A percentile compares a stretch with the other conserved stretches of the same genome.
phyloP scores from a whole-genome alignment of 139 green algal genomes.

The Klebsormidium nitens region DNA sequence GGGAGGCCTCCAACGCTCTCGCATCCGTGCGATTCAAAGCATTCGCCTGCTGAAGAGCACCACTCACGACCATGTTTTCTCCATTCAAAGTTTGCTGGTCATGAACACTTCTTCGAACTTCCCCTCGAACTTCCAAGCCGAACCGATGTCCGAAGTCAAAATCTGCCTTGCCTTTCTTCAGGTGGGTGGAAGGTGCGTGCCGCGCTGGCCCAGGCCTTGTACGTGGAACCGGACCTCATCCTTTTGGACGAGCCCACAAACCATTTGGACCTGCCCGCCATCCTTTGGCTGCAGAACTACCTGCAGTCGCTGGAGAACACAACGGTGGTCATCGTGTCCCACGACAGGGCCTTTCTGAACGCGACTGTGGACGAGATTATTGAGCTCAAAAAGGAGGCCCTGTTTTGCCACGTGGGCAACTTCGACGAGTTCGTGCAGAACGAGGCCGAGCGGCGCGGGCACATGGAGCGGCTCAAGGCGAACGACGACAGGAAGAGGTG shows the following conservation, averaged over 20 bases:
- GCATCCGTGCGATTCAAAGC: too few species aligned
- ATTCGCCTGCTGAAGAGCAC: too few species aligned
- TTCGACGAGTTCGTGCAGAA: conserved; percentile 52
- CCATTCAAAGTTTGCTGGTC: too few species aligned
- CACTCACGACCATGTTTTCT: too few species aligned
- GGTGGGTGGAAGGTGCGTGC: conserved; percentile 25
- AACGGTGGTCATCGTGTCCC: conserved; percentile 66
- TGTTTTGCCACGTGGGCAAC: conserved; percentile 33
- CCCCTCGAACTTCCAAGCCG: conserved; percentile 3
- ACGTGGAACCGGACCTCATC: conserved; percentile 73
- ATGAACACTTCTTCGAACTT: conserved; percentile 77
- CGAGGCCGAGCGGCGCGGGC: conserved; percentile 18
- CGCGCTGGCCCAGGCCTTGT: conserved; percentile 66
- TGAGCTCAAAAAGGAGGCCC: conserved; percentile 42
- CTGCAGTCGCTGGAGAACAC: conserved; percentile 54
- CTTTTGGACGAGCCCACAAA: conserved; percentile 41
- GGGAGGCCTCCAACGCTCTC: too few species aligned
- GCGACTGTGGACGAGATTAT: conserved; percentile 68
- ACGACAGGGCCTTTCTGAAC: conserved; percentile 65
- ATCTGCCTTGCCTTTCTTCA: not conserved
- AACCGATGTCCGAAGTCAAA: not conserved
- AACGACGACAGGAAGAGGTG: conserved; percentile 42
- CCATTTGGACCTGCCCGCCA: conserved; percentile 35
- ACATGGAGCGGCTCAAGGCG: conserved; percentile 27
- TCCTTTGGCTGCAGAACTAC: conserved; percentile 56